A percentile compares a stretch with the other conserved stretches of the same genome.
Conservation (phyloP, 1,284 basidiomycete genomes). For the Porogramme epimiltina region DNA sequence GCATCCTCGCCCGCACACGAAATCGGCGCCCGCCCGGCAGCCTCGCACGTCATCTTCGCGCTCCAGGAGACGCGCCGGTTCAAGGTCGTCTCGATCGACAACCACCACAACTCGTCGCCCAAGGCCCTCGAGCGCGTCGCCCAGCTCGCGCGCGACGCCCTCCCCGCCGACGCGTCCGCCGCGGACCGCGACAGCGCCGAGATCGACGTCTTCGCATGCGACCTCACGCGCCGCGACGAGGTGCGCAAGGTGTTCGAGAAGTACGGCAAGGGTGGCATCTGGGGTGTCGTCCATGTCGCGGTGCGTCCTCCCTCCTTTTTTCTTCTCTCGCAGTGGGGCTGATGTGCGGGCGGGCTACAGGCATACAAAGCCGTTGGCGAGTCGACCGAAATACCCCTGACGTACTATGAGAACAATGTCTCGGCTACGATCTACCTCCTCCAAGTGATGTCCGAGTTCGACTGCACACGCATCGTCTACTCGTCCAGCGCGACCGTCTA, state of each 20-base stretch:
- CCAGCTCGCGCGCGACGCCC: slow-evolving; percentile 73
- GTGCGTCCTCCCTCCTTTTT: slow-evolving; percentile 44
- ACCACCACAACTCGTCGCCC: slow-evolving; percentile 89
- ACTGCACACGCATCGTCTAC: slow-evolving; percentile 89
- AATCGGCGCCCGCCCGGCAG: slow-evolving; percentile 38
- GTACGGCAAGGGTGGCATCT: slow-evolving; percentile 92
- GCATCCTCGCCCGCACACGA: too few relatives aligned
- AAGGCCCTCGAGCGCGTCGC: slow-evolving; percentile 74
- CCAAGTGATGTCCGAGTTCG: slow-evolving; percentile 84
- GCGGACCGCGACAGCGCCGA: slow-evolving; percentile 66
- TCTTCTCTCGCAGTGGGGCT: background rate
- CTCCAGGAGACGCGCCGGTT: slow-evolving; percentile 87
- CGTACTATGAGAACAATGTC: slow-evolving; percentile 94
- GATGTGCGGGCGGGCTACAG: slow-evolving; percentile 39
- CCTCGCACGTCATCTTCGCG: slow-evolving; percentile 88
- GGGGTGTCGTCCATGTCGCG: slow-evolving; percentile 96
- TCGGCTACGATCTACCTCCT: slow-evolving; percentile 82
- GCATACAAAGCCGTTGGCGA: slow-evolving; percentile 99
- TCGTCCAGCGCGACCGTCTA: slow-evolving; percentile 99
- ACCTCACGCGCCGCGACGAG: slow-evolving; percentile 74
- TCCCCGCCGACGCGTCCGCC: slow-evolving; percentile 65
- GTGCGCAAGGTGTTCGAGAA: slow-evolving; percentile 80
- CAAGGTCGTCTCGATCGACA: slow-evolving; percentile 92
- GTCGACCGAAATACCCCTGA: slow-evolving; percentile 91
- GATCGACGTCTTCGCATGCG: slow-evolving; percentile 71